phyloP scores from a whole-genome alignment of 768 basidiomycete genomes.

The Pisolithus marmoratus region DNA sequence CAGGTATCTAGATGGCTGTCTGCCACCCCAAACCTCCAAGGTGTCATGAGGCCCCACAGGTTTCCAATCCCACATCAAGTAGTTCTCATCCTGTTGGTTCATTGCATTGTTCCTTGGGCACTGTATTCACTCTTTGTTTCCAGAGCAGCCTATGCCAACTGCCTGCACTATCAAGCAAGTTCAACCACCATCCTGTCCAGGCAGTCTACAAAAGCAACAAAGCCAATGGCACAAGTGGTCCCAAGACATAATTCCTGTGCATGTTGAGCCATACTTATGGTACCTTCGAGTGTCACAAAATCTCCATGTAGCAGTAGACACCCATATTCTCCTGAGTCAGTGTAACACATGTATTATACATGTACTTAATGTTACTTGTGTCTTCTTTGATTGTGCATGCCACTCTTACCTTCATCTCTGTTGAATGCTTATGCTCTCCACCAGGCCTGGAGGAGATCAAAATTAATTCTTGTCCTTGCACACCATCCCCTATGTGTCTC shows the following conservation, averaged over 20 bases:
- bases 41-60: no score
- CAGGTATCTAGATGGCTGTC: neutral
- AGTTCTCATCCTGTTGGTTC: neutral
- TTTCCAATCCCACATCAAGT: no score
- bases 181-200: no score
- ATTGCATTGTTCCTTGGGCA: neutral
- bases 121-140: no score
- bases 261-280: neutral
- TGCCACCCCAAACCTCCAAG: neutral
- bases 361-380: neutral
- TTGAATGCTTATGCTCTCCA: no score
- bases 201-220: neutral
- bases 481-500: conserved; percentile 17
- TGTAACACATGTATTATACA: neutral
- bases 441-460: conserved; percentile 5
- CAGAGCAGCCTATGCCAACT: no score
- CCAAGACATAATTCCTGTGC: neutral
- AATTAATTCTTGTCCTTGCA: conserved; percentile 9
- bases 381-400: neutral
- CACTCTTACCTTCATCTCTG: no score
- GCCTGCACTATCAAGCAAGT: no score
- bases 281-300: neutral
- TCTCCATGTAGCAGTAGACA: neutral
- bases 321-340: neutral
- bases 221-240: neutral